Percentiles rank a stretch among this genome's conserved stretches.
These are phyloP conservation scores for Davidsoniella eucalypti DNA, from an alignment of 2,329 filamentous ascomycete genomes.

Conservation along the genomic window DNA sequence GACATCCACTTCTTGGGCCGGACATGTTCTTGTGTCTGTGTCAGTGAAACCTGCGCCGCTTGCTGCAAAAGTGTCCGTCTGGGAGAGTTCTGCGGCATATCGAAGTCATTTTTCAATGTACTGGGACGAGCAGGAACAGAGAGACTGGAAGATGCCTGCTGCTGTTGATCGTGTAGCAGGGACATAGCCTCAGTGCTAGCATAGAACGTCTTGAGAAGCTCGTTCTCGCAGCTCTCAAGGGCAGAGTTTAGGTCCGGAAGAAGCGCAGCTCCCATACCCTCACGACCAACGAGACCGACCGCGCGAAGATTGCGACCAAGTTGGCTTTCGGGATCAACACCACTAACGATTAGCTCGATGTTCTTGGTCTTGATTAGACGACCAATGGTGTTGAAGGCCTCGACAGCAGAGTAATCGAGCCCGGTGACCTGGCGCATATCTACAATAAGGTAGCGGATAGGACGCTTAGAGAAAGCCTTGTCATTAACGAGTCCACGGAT, in stretches of 20 bases:
- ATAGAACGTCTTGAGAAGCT: slow-evolving; percentile 70
- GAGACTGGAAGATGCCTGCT: slow-evolving; percentile 26
- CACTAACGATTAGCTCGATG: slow-evolving; percentile 69
- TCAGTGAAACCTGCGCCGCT: slow-evolving; percentile 41
- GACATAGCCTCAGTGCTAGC: slow-evolving; percentile 44
- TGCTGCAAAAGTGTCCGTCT: slow-evolving; percentile 60
- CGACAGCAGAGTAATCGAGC: slow-evolving; percentile 88
- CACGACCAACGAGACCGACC: slow-evolving; percentile 57
- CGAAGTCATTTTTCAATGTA: neutral
- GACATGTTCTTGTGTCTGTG: slow-evolving; percentile 41
- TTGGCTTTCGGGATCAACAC: slow-evolving; percentile 57
- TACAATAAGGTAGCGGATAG: slow-evolving; percentile 78
- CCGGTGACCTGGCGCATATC: slow-evolving; percentile 83
- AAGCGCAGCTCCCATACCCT: slow-evolving; percentile 58
- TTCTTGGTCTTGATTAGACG: slow-evolving; percentile 61
- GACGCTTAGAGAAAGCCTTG: slow-evolving; percentile 56
- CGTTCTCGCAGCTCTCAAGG: slow-evolving; percentile 87
- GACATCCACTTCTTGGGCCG: slow-evolving; percentile 64
- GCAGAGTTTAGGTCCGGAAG: slow-evolving; percentile 86
- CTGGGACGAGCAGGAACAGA: slow-evolving; percentile 26
- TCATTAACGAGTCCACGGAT: slow-evolving; percentile 73
- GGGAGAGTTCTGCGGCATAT: slow-evolving; percentile 54
- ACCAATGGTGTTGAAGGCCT: slow-evolving; percentile 87
- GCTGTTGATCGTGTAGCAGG: slow-evolving; percentile 21
- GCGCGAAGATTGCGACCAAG: slow-evolving; percentile 66